Evolutionary conservation across 2,329 filamentous ascomycete genomes (phyloP), one percentile per base, ranked within the genome.

Genomic region (Venturia effusa): DNA sequence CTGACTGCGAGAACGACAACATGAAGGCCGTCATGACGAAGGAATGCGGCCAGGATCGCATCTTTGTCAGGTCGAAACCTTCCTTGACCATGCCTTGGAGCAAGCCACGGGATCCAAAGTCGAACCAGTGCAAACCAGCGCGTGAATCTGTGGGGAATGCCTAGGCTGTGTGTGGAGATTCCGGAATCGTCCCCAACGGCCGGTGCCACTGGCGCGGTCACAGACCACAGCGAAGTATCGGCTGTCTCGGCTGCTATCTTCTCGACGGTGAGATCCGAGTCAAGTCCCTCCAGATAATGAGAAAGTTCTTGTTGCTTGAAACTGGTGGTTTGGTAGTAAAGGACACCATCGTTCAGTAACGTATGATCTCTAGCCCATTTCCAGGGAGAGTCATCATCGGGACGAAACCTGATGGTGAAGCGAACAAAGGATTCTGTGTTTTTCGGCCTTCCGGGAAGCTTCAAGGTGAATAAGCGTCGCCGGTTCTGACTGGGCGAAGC

Each of bases 71-170:
- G 78, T 4, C 78, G 76, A 64, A 96, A 88, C 0, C 77, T 77
- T 3, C 78, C 74, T 66, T 83, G 85, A 15, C 92, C 92, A 72
- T 97, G 92, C 45, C 91, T 81, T n/a, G 93, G 93, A 8, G 88
- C 90, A 13, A 96, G 78, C 93, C 93, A 97, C 1, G 92, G 88
- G 40, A 82, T 83, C 85, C 87, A 94, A 3, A 90, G 79, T 22
- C 92, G 85, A 5, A 95, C 86, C 15, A 96, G 76, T 8, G 90
- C 85, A 72, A 96, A 93, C 85, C 91, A 96, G 68, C 88, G 87
- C 71, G 82, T 81, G 61, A 83, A 75, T 51, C 83, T 82, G 69
- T 82, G 87, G 0, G 89, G 88, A 1, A 77, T 76, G 0, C 90
- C 90, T 0, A 95, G 75, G 1, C 77, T 74, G 37, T 86, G 72